Evolutionary conservation across 1,284 basidiomycete species (phyloP).

Genomic region (Anthracocystis panici-leucophaei): DNA sequence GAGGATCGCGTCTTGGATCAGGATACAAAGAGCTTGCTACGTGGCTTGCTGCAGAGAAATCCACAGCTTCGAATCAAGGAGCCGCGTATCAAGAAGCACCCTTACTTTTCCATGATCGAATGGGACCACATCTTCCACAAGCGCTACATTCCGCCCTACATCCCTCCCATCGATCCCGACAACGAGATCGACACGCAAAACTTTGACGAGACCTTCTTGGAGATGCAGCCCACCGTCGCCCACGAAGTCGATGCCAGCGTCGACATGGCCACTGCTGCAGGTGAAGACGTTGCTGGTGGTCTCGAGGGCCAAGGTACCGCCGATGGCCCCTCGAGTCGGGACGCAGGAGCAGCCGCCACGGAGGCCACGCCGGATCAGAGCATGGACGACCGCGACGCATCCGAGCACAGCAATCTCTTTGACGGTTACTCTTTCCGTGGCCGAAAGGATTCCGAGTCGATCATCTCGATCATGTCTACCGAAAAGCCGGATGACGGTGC

Average conservation of each 20-base stretch:
- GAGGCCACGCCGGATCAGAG: slow-evolving; percentile 35
- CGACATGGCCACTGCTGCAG: slow-evolving; percentile 19
- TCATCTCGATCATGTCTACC: slow-evolving; percentile 43
- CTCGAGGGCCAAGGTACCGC: slow-evolving; percentile 14
- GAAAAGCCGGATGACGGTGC: slow-evolving; percentile 29
- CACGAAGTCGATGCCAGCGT: slow-evolving; percentile 36
- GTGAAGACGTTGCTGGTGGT: slow-evolving; percentile 11
- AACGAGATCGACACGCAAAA: slow-evolving; percentile 96
- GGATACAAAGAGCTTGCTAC: slow-evolving; percentile 92
- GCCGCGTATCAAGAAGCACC: slow-evolving; percentile 90
- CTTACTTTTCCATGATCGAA: slow-evolving; percentile 95
- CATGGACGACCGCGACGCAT: slow-evolving; percentile 40
- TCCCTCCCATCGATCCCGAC: slow-evolving; percentile 89
- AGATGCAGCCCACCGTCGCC: slow-evolving; percentile 74
- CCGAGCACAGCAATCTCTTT: slow-evolving; percentile 52
- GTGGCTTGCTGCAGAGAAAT: slow-evolving; percentile 91
- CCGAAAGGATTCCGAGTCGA: slow-evolving; percentile 61
- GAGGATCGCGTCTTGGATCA: slow-evolving; percentile 90
- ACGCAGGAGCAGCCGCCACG: slow-evolving; percentile 5
- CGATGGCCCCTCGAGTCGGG: slow-evolving; percentile 19
- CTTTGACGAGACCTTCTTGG: slow-evolving; percentile 95
- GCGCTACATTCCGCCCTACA: slow-evolving; percentile 96
- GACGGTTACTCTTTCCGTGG: slow-evolving; percentile 66
- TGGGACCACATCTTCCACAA: slow-evolving; percentile 94
- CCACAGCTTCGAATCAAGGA: slow-evolving; percentile 90